phyloP scores from a whole-genome alignment of 2,329 filamentous ascomycete genomes.

The Metarhizium anisopliae region DNA sequence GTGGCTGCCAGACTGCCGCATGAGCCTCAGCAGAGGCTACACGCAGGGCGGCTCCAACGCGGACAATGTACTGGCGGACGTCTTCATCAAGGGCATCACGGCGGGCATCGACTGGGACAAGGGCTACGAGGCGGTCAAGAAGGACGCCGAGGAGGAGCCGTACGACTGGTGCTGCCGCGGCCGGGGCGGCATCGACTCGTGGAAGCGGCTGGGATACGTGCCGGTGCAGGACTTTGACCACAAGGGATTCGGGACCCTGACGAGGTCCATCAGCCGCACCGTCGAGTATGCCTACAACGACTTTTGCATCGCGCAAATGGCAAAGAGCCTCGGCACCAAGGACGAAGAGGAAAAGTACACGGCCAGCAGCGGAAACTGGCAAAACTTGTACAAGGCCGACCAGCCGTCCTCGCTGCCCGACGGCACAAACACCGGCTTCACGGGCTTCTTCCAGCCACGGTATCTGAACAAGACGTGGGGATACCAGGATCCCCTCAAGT shows the following conservation, averaged over 20 bases:
- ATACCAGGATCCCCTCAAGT: slow-evolving; percentile 58
- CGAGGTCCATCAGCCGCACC: slow-evolving; percentile 61
- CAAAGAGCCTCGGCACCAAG: slow-evolving; percentile 43
- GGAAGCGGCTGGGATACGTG: slow-evolving; percentile 65
- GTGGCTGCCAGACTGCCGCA: slow-evolving; percentile 66
- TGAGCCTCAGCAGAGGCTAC: slow-evolving; percentile 66
- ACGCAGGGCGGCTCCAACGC: slow-evolving; percentile 71
- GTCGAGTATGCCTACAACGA: slow-evolving; percentile 75
- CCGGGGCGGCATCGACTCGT: slow-evolving; percentile 60
- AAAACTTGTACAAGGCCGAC: slow-evolving; percentile 53
- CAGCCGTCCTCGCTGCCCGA: slow-evolving; percentile 45
- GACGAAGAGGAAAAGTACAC: slow-evolving; percentile 52
- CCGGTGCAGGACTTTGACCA: slow-evolving; percentile 60
- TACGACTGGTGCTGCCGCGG: slow-evolving; percentile 62
- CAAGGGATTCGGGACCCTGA: slow-evolving; percentile 59
- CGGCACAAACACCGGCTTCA: slow-evolving; percentile 53
- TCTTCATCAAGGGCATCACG: slow-evolving; percentile 55
- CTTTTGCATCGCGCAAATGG: slow-evolving; percentile 58
- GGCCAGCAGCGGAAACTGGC: slow-evolving; percentile 54
- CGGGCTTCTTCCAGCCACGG: slow-evolving; percentile 62
- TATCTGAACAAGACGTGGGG: slow-evolving; percentile 61
- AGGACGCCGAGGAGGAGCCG: slow-evolving; percentile 64
- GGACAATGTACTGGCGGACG: slow-evolving; percentile 59
- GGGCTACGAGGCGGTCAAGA: slow-evolving; percentile 62
- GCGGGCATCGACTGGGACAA: slow-evolving; percentile 55